Percentiles rank a stretch among this genome's conserved stretches.
These are phyloP conservation scores for Physaria fendleri DNA, from an alignment of 345 rosid genomes.

Conservation along the genomic window DNA sequence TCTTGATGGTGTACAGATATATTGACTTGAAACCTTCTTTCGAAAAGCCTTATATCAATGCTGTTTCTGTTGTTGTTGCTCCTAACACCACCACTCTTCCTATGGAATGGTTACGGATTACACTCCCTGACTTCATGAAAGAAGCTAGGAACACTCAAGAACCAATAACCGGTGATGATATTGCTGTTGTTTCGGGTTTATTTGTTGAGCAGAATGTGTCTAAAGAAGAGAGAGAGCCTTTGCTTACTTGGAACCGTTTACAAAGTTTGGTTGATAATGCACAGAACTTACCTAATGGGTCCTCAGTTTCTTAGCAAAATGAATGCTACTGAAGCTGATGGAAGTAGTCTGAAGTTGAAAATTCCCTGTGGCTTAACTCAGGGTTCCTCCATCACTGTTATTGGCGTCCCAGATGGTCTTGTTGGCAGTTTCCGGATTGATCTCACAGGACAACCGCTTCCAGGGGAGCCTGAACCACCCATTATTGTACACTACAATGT, in stretches of 20 bases:
- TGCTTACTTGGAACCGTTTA: constrained; percentile 74
- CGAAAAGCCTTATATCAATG: constrained; percentile 42
- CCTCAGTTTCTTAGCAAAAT: constrained; percentile 80
- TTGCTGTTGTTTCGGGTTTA: constrained; percentile 34
- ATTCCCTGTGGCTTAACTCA: constrained; percentile 94
- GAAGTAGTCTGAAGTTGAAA: constrained; percentile 42
- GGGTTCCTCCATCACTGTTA: constrained; percentile 86
- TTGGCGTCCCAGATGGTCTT: constrained; percentile 85
- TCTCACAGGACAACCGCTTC: constrained; percentile 85
- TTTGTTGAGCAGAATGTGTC: constrained; percentile 62
- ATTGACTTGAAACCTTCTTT: constrained; percentile 53
- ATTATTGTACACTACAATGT: constrained; percentile 88
- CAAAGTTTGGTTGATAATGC: constrained; percentile 53
- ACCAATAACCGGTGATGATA: constrained; percentile 49
- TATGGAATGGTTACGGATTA: constrained; percentile 60
- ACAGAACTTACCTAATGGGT: constrained; percentile 67
- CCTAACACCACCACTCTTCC: constrained; percentile 59
- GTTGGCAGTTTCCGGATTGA: constrained; percentile 84
- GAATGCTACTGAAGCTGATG: constrained; percentile 59
- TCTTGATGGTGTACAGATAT: constrained; percentile 59
- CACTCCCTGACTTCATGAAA: constrained; percentile 48
- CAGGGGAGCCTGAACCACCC: constrained; percentile 99
- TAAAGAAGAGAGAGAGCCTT: constrained; percentile 50
- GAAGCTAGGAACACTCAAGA: constrained; percentile 50
- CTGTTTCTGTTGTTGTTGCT: constrained; percentile 29